Evolutionary conservation across 257 asterid species (phyloP).

Genomic region (Oldenlandia corymbosa): DNA sequence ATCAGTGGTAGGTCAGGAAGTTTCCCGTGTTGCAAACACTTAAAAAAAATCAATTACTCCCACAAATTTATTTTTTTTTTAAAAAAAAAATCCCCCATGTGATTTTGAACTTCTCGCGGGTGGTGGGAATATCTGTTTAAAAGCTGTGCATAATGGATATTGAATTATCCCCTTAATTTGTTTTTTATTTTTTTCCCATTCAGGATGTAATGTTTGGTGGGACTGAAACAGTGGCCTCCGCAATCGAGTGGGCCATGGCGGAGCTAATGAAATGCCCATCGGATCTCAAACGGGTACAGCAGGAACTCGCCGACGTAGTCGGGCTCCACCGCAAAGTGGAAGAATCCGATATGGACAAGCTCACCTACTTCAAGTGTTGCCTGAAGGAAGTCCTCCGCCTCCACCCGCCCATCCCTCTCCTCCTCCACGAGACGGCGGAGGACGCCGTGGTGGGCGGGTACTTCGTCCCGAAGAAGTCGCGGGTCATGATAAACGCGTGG

Average conservation of each 20-base stretch:
- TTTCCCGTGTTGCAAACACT: no score
- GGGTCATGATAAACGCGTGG: slow-evolving; percentile 76
- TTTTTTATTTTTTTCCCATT: no score
- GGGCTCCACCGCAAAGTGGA: slow-evolving; percentile 65
- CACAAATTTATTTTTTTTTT: no score
- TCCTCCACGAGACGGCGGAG: slow-evolving; percentile 77
- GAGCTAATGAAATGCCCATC: slow-evolving; percentile 72
- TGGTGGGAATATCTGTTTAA: no score
- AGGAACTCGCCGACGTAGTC: slow-evolving; percentile 57
- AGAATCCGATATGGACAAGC: slow-evolving; percentile 66
- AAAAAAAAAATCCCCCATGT: no score
- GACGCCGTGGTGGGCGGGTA: slow-evolving; percentile 57
- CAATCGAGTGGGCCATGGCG: slow-evolving; percentile 90
- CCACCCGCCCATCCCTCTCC: slow-evolving; percentile 92
- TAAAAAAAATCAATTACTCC: no score
- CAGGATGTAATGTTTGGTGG: slow-evolving; percentile 97
- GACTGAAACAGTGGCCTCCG: slow-evolving; percentile 87
- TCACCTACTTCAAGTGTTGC: slow-evolving; percentile 53
- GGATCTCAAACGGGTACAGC: slow-evolving; percentile 63
- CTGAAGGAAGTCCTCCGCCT: slow-evolving; percentile 74
- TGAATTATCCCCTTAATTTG: no score
- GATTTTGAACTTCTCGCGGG: no score
- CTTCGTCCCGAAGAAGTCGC: slow-evolving; percentile 54
- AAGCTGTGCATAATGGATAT: no score
- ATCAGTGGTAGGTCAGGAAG: neutral